Base-by-base conservation (phyloP, 192 early-diverging fungal genomes). In the Phycomyces nitens region DNA sequence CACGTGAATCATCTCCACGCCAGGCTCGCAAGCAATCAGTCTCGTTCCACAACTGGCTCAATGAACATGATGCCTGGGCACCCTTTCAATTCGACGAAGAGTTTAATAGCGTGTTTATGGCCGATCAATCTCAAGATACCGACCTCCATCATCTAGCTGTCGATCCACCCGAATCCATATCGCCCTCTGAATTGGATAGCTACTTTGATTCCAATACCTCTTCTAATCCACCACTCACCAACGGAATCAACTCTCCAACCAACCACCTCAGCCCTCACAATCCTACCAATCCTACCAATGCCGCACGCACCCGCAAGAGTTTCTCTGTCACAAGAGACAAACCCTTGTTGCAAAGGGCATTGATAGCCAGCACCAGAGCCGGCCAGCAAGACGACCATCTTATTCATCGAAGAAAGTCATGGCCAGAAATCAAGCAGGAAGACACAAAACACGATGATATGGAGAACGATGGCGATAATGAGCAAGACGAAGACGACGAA, bases 21-120 rank as follows among this genome's bases (percentile, higher is more conserved):
- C 38, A 53, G 5, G 40, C 21, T 24, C 59, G 66, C 24, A 62
- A 58, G n/a, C 53, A 40, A 0, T 63, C 60, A 1, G 42, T 69
- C 26, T 63, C 62, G 18, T 27, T 63, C 0, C 51, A 40, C 20
- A 63, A 54, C 44, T 43, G 49, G 44, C 4, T 22, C 38, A 27
- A 53, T 12, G 68, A 69, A 15, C 60, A 69, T 23, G 73, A 75
- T 26, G 24, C 70, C 1, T 75, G 73, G 73, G 50, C 67, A 18
- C 73, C 73, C 1, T 75, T 65, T 54, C 57, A 51, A 4, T 75
- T 75, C 43, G 73, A 75, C n/a, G 68, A 75, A 55, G 73, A 75
- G 15, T 72, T 72, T 42, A 64, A 72, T 52, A 66, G 60, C 43
- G 65, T 72, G 7, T 66, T 75, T 29, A 27, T 70, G 16, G 50